Base-by-base conservation (phyloP, 1,284 basidiomycete genomes). In the Cerrena zonata region DNA sequence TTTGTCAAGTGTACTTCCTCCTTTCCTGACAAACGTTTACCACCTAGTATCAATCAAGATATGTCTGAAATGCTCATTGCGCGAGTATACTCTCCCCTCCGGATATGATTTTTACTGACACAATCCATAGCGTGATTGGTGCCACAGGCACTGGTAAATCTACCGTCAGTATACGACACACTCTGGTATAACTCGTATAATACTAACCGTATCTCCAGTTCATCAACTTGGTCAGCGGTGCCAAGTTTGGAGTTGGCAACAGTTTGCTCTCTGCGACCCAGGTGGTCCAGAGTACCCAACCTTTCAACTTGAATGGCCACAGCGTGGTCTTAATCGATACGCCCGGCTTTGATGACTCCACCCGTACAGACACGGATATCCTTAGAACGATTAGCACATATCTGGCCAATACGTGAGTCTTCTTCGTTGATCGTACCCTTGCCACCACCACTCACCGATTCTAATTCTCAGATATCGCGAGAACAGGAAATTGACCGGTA, bases 401-500 rank as follows among this genome's bases (percentile, higher is more conserved):
- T 38, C 48, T 50, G 13, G 40, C 40, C 23, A 15, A 27, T 3
- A 19, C 23, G 48, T 50, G 22, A 25, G 47, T 41, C n/a, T 65
- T n/a, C n/a, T n/a, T 56, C 47, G n/a, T 60, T 59, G 52, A 63
- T 59, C 45, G 68, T 68, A 45, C 51, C 58, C 2, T 68, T 11
- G 55, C n/a, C 37, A 4, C n/a, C n/a, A 21, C n/a, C 21, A 18
- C 34, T 36, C 11, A 15, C n/a, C 13, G 37, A 39, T 39, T 21
- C 13, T 36, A 36, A 15, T 30, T 13, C 36, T 37, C 57, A 74
- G 73, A 15, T 74, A 74, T 26, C 57, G 70, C 25, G 58, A 63
- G 13, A 66, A 68, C 21, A 58, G 65, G 48, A 72, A 69, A 48
- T 65, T 80, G 18, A 67, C 70, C 3, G 79, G 79, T 0, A 67